Evolutionary conservation across 352 stramenopile species (phyloP).

Genomic region (Phytopythium boreale): DNA sequence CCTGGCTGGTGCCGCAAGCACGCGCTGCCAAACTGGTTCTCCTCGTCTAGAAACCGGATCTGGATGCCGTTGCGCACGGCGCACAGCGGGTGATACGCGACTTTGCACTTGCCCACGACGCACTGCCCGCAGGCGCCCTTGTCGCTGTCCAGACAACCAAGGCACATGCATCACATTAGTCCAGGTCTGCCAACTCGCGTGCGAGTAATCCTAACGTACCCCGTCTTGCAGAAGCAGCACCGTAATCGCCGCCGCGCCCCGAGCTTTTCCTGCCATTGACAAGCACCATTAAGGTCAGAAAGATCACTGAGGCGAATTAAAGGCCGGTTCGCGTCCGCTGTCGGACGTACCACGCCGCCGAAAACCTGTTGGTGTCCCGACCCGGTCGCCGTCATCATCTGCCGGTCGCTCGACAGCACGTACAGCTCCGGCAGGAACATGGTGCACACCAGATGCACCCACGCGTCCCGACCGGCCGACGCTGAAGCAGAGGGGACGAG

Average conservation of each 20-base stretch:
- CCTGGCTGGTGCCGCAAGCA: conserved; percentile 56
- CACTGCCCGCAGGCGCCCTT: conserved; percentile 75
- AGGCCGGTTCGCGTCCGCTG: background rate
- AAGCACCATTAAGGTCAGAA: background rate
- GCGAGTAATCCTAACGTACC: conserved; percentile 10
- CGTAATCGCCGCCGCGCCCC: conserved; percentile 49
- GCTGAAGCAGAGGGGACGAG: conserved; percentile 38
- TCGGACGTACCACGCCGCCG: conserved; percentile 37
- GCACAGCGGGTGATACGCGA: conserved; percentile 73
- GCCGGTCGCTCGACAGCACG: conserved; percentile 18
- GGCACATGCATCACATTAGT: conserved; percentile 10
- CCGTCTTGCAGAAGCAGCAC: conserved; percentile 75
- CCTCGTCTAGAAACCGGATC: conserved; percentile 57
- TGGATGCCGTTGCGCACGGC: conserved; percentile 57
- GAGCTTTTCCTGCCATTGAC: conserved; percentile 39
- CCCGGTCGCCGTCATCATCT: background rate
- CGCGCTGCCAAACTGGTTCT: conserved; percentile 55
- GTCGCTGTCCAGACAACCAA: conserved; percentile 31
- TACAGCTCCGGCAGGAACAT: conserved; percentile 81
- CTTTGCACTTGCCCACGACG: conserved; percentile 56
- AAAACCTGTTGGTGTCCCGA: conserved; percentile 35
- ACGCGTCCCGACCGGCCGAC: conserved; percentile 20
- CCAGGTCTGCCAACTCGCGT: background rate
- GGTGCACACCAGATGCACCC: conserved; percentile 76
- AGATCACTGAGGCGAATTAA: background rate